phyloP scores from a whole-genome alignment of 2,329 filamentous ascomycete species.

The Thelonectria discophora region DNA sequence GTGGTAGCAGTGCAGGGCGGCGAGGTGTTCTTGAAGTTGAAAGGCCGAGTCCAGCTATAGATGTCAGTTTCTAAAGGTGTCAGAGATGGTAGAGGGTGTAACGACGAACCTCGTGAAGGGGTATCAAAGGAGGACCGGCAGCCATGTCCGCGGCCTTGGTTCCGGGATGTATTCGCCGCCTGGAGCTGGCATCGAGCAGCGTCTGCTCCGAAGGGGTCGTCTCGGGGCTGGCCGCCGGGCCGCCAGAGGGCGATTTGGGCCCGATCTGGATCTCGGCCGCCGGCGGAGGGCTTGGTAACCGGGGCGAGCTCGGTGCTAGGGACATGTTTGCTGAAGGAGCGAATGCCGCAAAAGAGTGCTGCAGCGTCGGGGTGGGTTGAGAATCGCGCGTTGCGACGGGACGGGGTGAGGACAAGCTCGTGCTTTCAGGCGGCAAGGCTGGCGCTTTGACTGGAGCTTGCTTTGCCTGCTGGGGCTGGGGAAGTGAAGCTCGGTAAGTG shows the following conservation, averaged over 20 bases:
- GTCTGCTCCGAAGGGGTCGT: slow-evolving; percentile 70
- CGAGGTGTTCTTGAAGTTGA: slow-evolving; percentile 95
- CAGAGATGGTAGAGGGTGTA: too few relatives aligned
- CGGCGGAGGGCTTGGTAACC: slow-evolving; percentile 93
- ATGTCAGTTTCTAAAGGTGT: too few relatives aligned
- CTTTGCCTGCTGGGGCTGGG: slow-evolving; percentile 14
- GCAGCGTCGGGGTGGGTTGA: slow-evolving; percentile 19
- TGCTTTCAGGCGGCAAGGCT: slow-evolving; percentile 11
- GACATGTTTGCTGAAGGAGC: slow-evolving; percentile 55
- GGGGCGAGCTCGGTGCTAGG: slow-evolving; percentile 80
- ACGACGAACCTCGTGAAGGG: slow-evolving; percentile 80
- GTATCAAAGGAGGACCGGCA: slow-evolving; percentile 86
- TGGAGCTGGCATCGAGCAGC: slow-evolving; percentile 76
- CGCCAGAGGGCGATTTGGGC: slow-evolving; percentile 76
- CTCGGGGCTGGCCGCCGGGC: slow-evolving; percentile 62
- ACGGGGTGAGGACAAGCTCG: slow-evolving; percentile 17
- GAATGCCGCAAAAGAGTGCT: slow-evolving; percentile 17
- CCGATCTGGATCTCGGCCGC: slow-evolving; percentile 93
- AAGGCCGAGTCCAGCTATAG: slow-evolving; percentile 92
- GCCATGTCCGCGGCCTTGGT: slow-evolving; percentile 94
- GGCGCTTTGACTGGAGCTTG: slow-evolving; percentile 21
- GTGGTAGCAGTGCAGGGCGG: slow-evolving; percentile 86
- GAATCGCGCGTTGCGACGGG: slow-evolving; percentile 27
- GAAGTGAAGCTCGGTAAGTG: slow-evolving; percentile 33
- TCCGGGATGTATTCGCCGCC: slow-evolving; percentile 87